Conservation (phyloP, 306 rosid genomes). For the Luffa acutangula region DNA sequence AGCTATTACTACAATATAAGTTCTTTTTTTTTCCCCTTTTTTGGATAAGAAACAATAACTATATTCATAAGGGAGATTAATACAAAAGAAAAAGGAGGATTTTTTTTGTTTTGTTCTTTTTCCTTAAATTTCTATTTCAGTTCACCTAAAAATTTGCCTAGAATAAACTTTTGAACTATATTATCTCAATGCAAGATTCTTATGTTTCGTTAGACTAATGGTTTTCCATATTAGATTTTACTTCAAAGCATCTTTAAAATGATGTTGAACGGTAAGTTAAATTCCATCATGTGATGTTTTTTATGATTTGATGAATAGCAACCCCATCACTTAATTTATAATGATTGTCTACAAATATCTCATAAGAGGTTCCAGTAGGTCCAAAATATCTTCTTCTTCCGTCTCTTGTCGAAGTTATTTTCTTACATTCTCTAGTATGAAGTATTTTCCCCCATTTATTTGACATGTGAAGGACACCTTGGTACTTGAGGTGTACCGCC, state of each 20-base stretch:
- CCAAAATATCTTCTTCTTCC: background rate
- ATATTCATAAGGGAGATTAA: background rate
- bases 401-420: background rate
- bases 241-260: background rate
- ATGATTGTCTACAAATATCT: background rate
- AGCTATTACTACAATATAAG: background rate
- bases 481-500: no score
- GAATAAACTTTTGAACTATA: background rate
- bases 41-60: background rate
- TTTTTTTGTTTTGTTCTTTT: background rate
- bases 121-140: background rate
- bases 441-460: background rate
- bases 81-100: no score
- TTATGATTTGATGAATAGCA: background rate
- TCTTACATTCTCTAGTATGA: background rate
- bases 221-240: background rate
- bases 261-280: background rate
- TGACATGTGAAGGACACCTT: no score
- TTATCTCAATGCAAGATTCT: background rate
- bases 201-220: no score
- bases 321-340: background rate
- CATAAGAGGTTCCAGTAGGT: background rate
- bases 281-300: background rate
- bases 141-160: background rate
- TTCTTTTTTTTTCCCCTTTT: background rate